Evolutionary conservation across 345 rosid genomes (phyloP).

Genomic region (Aethionema arabicum): DNA sequence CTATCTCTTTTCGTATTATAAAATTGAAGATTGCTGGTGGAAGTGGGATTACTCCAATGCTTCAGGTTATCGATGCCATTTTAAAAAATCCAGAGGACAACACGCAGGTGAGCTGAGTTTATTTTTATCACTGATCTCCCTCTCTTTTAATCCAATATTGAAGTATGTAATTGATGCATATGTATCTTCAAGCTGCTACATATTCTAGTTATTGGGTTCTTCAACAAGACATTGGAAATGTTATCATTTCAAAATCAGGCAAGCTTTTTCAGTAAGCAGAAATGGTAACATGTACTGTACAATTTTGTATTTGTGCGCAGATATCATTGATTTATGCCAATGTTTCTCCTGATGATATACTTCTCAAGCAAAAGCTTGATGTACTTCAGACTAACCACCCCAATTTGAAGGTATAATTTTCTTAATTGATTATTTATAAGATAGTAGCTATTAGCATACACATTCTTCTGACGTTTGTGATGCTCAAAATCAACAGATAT

Average conservation of each 20-base stretch:
- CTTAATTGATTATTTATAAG: slow-evolving; percentile 9
- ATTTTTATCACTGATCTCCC: slow-evolving; percentile 3
- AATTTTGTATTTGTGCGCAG: slow-evolving; percentile 39
- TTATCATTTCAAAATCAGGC: slow-evolving; percentile 1
- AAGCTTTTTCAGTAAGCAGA: slow-evolving; percentile 3
- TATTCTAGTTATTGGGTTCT: neutral
- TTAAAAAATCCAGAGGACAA: slow-evolving; percentile 87
- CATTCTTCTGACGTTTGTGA: neutral
- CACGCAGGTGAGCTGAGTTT: slow-evolving; percentile 57
- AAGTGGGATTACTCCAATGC: slow-evolving; percentile 95
- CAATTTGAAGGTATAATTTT: slow-evolving; percentile 64
- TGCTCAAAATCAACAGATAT: slow-evolving; percentile 46
- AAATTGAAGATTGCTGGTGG: slow-evolving; percentile 82
- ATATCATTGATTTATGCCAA: slow-evolving; percentile 81
- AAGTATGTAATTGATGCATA: slow-evolving; percentile 8
- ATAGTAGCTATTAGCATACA: slow-evolving; percentile 6
- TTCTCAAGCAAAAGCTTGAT: slow-evolving; percentile 89
- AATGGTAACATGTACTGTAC: slow-evolving; percentile 2
- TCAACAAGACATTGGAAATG: slow-evolving; percentile 15
- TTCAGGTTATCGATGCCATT: slow-evolving; percentile 89
- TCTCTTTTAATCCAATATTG: neutral
- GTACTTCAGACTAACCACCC: slow-evolving; percentile 75
- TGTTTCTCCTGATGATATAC: slow-evolving; percentile 91
- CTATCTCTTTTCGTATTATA: neutral
- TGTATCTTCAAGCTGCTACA: neutral